phyloP scores from a whole-genome alignment of 495 filamentous ascomycete genomes.

The Podospora appendiculata region DNA sequence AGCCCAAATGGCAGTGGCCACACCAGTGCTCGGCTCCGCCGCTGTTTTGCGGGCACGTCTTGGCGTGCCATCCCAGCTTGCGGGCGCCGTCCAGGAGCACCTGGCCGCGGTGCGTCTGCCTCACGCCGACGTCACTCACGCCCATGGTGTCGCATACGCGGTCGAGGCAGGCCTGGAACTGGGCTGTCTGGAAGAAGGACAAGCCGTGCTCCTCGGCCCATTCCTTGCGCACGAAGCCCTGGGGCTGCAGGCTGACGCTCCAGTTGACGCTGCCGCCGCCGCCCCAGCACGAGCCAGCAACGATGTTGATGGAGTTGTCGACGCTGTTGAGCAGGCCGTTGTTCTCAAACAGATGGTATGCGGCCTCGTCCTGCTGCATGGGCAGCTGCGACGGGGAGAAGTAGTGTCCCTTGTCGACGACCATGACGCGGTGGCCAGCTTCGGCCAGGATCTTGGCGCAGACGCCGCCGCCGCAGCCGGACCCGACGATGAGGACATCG shows the following conservation, averaged over 20 bases:
- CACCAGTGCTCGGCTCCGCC: constrained; percentile 63
- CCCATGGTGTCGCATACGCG: constrained; percentile 56
- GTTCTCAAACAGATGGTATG: constrained; percentile 56
- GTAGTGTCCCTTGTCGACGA: constrained; percentile 76
- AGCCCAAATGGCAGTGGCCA: constrained; percentile 75
- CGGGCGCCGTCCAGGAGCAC: constrained; percentile 66
- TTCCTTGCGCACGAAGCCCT: constrained; percentile 71
- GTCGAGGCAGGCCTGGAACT: constrained; percentile 72
- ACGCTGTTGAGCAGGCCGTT: constrained; percentile 47
- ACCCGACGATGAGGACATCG: constrained; percentile 80
- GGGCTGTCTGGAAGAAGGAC: constrained; percentile 67
- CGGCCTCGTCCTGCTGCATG: constrained; percentile 52
- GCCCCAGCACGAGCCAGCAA: constrained; percentile 73
- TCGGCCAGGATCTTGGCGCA: constrained; percentile 73
- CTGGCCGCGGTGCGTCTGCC: constrained; percentile 63
- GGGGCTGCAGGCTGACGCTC: constrained; percentile 76
- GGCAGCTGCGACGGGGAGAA: constrained; percentile 67
- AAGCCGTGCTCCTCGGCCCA: constrained; percentile 65
- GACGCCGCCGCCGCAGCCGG: constrained; percentile 81
- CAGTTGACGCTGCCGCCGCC: constrained; percentile 87
- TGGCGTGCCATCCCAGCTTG: constrained; percentile 65
- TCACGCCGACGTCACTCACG: constrained; percentile 37
- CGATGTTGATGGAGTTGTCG: constrained; percentile 52
- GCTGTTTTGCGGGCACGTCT: constrained; percentile 72
- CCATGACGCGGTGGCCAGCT: constrained; percentile 61